These are phyloP conservation scores for Solanum pinnatisectum DNA, from an alignment of 257 asterid genomes.

Conservation along the genomic window DNA sequence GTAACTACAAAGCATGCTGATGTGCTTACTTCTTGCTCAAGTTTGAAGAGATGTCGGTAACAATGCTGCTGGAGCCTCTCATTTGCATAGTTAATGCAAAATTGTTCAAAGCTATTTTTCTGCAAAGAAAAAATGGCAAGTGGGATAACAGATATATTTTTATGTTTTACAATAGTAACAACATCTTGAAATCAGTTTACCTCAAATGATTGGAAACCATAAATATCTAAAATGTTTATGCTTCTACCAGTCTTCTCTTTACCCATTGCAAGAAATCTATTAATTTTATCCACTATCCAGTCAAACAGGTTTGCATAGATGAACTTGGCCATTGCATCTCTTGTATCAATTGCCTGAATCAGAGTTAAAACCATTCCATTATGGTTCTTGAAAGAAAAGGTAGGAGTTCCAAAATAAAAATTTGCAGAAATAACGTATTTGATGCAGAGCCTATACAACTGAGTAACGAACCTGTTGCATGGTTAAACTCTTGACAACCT, in stretches of 20 bases:
- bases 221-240: constrained; percentile 72
- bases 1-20: not conserved
- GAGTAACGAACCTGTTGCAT: constrained; percentile 53
- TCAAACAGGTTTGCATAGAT: constrained; percentile 72
- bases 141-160: not conserved
- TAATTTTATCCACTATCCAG: constrained; percentile 80
- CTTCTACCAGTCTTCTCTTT: constrained; percentile 41
- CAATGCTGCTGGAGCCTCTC: constrained; percentile 10
- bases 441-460: not conserved
- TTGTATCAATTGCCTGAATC: constrained; percentile 59
- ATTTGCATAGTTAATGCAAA: constrained; percentile 5
- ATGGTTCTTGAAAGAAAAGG: not conserved
- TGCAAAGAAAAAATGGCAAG: constrained; percentile 1
- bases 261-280: constrained; percentile 52
- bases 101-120: constrained; percentile 39
- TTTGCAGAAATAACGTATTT: not conserved
- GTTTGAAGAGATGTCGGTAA: constrained; percentile 5
- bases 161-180: not conserved
- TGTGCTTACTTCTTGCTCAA: constrained; percentile 24
- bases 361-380: not conserved
- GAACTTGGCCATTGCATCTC: constrained; percentile 81
- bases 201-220: constrained; percentile 81
- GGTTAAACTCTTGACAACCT: constrained; percentile 44
- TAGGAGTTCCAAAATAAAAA: not conserved
- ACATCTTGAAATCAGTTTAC: constrained; percentile 21